These are phyloP conservation scores for Suillus occidentalis DNA, from an alignment of 768 basidiomycete species.

Conservation along the genomic window DNA sequence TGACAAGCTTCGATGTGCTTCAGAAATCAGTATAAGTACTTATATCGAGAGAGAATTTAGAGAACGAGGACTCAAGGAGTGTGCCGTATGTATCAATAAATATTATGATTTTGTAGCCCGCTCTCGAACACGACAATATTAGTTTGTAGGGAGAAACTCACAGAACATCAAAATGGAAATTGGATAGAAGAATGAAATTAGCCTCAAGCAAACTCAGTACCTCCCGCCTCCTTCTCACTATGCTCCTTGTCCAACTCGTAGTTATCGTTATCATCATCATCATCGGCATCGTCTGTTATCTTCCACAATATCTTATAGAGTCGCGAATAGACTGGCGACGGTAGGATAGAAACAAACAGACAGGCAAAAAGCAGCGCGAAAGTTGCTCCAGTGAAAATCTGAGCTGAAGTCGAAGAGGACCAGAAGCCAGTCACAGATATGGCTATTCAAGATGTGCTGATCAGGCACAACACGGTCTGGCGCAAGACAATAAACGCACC, in stretches of 20 bases:
- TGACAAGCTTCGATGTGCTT: no score
- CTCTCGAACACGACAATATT: not conserved
- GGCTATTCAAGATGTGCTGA: not conserved
- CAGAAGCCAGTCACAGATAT: constrained; percentile 1
- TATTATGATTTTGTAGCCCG: not conserved
- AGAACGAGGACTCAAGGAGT: no score
- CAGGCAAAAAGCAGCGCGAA: not conserved
- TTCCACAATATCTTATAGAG: not conserved
- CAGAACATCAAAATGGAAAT: not conserved
- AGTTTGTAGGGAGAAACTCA: not conserved
- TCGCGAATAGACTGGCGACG: not conserved
- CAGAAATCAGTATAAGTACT: no score
- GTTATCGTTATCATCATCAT: not conserved
- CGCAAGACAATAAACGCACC: not conserved
- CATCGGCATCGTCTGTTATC: not conserved
- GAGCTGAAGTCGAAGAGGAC: not conserved
- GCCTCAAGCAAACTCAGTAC: not conserved
- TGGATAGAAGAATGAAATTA: not conserved
- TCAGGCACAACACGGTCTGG: not conserved
- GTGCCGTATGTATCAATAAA: no score
- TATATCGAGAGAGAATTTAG: no score
- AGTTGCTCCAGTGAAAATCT: not conserved
- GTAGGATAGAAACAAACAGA: not conserved
- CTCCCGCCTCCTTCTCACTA: not conserved
- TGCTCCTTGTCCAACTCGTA: not conserved